phyloP scores from a whole-genome alignment of 345 rosid genomes.

The Litchi chinensis region DNA sequence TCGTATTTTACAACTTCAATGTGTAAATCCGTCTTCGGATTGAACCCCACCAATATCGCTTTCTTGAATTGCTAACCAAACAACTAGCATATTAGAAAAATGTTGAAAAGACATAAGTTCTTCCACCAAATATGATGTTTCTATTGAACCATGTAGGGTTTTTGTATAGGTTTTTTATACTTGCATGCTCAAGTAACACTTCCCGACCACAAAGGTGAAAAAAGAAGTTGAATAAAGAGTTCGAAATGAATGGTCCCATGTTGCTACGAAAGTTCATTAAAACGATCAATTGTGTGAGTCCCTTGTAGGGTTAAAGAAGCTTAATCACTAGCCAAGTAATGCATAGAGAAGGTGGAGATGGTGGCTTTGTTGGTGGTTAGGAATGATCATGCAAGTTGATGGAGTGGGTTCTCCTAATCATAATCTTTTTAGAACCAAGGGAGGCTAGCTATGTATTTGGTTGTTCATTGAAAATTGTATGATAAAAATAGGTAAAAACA shows the following conservation, averaged over 20 bases:
- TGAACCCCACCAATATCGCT: conserved; percentile 98
- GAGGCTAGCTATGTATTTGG: neutral
- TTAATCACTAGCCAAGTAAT: conserved; percentile 21
- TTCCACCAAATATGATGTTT: neutral
- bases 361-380: conserved; percentile 39
- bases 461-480: conserved; percentile 1
- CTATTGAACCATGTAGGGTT: neutral
- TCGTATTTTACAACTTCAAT: conserved; percentile 49
- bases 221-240: conserved; percentile 25
- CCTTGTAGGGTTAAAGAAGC: conserved; percentile 27
- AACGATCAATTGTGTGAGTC: conserved; percentile 19
- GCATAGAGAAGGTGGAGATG: conserved; percentile 30
- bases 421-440: conserved; percentile 24
- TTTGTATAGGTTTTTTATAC: conserved; percentile 13
- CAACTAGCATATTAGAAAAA: conserved; percentile 2
- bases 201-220: conserved; percentile 21
- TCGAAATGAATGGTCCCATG: conserved; percentile 32
- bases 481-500: neutral
- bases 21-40: conserved; percentile 85
- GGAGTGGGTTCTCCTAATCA: conserved; percentile 35
- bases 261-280: conserved; percentile 15
- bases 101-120: neutral
- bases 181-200: conserved; percentile 20
- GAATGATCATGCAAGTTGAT: conserved; percentile 14
- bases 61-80: conserved; percentile 33